phyloP scores from a whole-genome alignment of 495 filamentous ascomycete genomes.

The Astrocystis sublimbata region DNA sequence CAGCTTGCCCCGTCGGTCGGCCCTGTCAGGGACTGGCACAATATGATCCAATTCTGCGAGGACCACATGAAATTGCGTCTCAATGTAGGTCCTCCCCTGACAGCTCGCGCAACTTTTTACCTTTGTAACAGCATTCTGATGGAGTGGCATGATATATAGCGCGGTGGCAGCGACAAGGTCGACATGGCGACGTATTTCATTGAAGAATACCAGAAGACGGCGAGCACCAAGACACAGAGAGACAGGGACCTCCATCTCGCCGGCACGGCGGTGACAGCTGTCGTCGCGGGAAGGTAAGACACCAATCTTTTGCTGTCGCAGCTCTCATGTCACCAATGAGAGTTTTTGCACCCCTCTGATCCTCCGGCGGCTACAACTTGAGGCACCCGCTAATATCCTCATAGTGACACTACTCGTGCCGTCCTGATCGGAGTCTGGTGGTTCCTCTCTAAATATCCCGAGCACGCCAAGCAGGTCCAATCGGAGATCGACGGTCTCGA shows the following conservation, averaged over 20 bases:
- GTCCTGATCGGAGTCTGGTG: constrained; percentile 18
- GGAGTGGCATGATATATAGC: constrained; percentile 1
- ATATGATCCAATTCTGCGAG: constrained; percentile 23
- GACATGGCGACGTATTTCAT: constrained; percentile 25
- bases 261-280: constrained; percentile 24
- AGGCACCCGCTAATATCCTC: not conserved
- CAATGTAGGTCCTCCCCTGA: constrained; percentile 3
- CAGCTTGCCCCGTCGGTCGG: constrained; percentile 16
- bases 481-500: constrained; percentile 12
- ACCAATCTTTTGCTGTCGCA: not conserved
- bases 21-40: constrained; percentile 18
- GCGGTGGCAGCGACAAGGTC: constrained; percentile 8
- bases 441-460: constrained; percentile 21
- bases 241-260: constrained; percentile 18
- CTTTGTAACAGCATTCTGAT: not conserved
- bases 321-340: not conserved
- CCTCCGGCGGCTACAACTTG: not conserved
- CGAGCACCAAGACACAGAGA: constrained; percentile 8
- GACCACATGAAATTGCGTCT: constrained; percentile 16
- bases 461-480: constrained; percentile 18
- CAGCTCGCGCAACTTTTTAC: not conserved
- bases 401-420: constrained; percentile 19
- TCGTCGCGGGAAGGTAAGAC: constrained; percentile 26
- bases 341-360: not conserved
- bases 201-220: constrained; percentile 18